Conservation (phyloP, 805 yeast genomes). For the Yarrowia hollandica region DNA sequence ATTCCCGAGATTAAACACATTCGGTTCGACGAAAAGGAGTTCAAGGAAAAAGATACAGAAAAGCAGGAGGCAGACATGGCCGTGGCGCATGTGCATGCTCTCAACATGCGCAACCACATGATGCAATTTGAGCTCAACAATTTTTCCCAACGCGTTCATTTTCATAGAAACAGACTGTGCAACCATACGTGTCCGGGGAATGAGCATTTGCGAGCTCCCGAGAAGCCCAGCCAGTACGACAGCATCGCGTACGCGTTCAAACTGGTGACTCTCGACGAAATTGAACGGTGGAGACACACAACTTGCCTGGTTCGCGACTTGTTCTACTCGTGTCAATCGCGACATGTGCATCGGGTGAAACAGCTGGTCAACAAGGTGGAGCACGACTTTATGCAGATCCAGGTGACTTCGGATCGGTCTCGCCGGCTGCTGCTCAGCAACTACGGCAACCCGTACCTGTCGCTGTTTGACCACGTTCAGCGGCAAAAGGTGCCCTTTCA, state of each 20-base stretch:
- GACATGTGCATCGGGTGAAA: not conserved
- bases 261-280: not conserved
- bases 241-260: not conserved
- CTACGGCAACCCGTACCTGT: slow-evolving; percentile 7
- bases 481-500: not conserved
- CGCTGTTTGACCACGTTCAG: not conserved
- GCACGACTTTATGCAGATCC: not conserved
- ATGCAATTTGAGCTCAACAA: too few relatives aligned
- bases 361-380: not conserved
- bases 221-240: too few relatives aligned
- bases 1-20: too few relatives aligned
- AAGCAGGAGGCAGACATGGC: too few relatives aligned
- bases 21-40: too few relatives aligned
- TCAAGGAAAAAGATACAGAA: too few relatives aligned
- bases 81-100: too few relatives aligned
- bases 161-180: too few relatives aligned
- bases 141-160: too few relatives aligned
- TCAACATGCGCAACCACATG: too few relatives aligned
- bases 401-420: not conserved
- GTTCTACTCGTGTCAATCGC: not conserved
- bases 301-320: not conserved
- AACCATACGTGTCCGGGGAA: too few relatives aligned
- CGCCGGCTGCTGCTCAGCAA: not conserved
- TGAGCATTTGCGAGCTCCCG: too few relatives aligned
- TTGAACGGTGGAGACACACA: not conserved